Evolutionary conservation across 495 filamentous ascomycete genomes (phyloP).

Genomic region (Penicillium coprophilum): DNA sequence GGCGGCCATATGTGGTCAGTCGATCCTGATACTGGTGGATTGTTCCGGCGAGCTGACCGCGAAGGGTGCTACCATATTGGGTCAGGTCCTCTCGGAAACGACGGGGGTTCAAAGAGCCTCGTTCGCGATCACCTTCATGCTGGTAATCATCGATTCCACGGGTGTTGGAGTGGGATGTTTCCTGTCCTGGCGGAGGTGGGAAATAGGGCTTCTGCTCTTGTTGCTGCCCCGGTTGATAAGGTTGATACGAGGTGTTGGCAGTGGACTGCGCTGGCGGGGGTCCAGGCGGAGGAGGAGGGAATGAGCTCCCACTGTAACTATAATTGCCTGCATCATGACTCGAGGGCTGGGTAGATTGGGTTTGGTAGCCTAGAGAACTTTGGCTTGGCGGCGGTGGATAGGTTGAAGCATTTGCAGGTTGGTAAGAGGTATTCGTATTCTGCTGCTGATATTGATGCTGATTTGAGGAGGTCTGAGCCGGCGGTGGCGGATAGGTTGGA

Average conservation of each 20-base stretch:
- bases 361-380: conserved; percentile 21
- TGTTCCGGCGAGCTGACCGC: conserved; percentile 47
- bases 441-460: conserved; percentile 14
- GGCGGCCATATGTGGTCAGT: conserved; percentile 30
- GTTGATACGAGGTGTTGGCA: conserved; percentile 29
- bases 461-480: conserved; percentile 1
- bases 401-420: conserved; percentile 5
- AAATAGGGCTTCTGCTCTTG: conserved; percentile 33
- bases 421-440: conserved; percentile 5
- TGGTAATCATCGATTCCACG: conserved; percentile 43
- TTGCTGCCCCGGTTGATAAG: conserved; percentile 17
- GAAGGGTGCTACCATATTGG: conserved; percentile 37
- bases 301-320: conserved; percentile 41
- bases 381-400: conserved; percentile 16
- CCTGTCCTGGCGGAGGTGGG: conserved; percentile 44
- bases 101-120: conserved; percentile 32
- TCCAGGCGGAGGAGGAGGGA: conserved; percentile 48
- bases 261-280: conserved; percentile 29
- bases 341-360: conserved; percentile 14
- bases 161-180: conserved; percentile 30
- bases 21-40: conserved; percentile 51
- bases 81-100: conserved; percentile 40
- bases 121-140: conserved; percentile 34
- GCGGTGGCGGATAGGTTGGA: conserved; percentile 6
- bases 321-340: conserved; percentile 26